These are phyloP conservation scores for Coleophoma cylindrospora DNA, from an alignment of 2,329 filamentous ascomycete species.

Conservation along the genomic window DNA sequence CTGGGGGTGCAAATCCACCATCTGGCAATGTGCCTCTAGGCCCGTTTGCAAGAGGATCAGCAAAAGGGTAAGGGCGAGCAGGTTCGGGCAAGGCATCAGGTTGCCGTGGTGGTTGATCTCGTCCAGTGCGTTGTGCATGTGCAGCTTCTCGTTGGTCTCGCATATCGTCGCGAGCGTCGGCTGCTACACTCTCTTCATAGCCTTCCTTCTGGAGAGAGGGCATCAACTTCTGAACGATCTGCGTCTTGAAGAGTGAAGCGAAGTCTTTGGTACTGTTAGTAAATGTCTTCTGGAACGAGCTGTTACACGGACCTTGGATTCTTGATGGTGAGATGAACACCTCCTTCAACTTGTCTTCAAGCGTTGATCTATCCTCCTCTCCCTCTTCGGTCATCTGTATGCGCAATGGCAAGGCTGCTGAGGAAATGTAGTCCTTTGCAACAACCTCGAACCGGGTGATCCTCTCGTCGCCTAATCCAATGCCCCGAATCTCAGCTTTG, in stretches of 20 bases:
- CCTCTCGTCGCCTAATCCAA: conserved; percentile 75
- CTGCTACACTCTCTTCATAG: conserved; percentile 54
- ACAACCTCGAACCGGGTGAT: conserved; percentile 74
- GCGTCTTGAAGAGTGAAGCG: conserved; percentile 63
- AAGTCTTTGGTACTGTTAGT: conserved; percentile 44
- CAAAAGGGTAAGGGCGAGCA: conserved; percentile 62
- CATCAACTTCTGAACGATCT: conserved; percentile 78
- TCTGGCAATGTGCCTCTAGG: conserved; percentile 60
- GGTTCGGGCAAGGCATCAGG: conserved; percentile 52
- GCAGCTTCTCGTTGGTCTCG: conserved; percentile 34
- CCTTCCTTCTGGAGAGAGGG: conserved; percentile 74
- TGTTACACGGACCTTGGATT: conserved; percentile 39
- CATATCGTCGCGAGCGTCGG: conserved; percentile 35
- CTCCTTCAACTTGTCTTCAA: conserved; percentile 44
- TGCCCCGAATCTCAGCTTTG: conserved; percentile 78
- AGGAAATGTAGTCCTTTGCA: conserved; percentile 69
- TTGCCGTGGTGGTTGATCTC: conserved; percentile 30
- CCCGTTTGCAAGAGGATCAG: conserved; percentile 59
- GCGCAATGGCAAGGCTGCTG: conserved; percentile 48
- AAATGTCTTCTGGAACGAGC: neutral
- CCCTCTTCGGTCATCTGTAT: conserved; percentile 43
- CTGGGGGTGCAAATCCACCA: conserved; percentile 77
- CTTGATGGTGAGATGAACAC: conserved; percentile 71
- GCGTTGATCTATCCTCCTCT: conserved; percentile 45
- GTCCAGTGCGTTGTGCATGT: conserved; percentile 35